These are phyloP conservation scores for Phaseolus lunatus DNA, from an alignment of 306 rosid genomes.

Conservation along the genomic window DNA sequence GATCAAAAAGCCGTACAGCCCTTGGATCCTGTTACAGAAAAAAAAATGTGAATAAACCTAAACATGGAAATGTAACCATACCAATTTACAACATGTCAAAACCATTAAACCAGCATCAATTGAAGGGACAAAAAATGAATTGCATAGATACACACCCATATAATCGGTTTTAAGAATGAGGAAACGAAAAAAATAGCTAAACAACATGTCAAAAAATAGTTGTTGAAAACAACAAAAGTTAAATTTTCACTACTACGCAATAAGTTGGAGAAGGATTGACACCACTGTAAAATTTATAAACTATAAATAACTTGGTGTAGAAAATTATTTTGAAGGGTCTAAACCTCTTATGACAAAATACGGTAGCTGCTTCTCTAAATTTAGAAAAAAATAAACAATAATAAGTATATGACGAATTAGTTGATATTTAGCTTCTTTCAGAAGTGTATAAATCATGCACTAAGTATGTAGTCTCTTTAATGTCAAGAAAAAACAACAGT, in stretches of 20 bases:
- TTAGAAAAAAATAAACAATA: background rate
- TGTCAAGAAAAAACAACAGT: background rate
- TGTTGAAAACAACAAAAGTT: background rate
- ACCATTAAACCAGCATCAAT: background rate
- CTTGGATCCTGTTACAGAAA: conserved; percentile 79
- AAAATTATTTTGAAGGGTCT: background rate
- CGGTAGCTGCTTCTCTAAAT: conserved; percentile 2
- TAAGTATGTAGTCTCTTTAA: background rate
- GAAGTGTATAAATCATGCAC: background rate
- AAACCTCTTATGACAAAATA: background rate
- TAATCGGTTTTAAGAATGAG: background rate
- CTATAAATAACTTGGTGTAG: background rate
- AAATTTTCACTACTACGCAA: background rate
- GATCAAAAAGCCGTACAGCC: conserved; percentile 90
- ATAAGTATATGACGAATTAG: background rate
- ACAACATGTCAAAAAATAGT: background rate
- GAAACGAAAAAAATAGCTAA: background rate
- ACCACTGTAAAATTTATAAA: background rate
- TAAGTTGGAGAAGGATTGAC: conserved; percentile 2
- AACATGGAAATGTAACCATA: conserved; percentile 29
- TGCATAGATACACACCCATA: background rate
- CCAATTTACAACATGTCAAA: conserved; percentile 6
- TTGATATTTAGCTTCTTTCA: background rate
- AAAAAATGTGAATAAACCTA: conserved; percentile 35
- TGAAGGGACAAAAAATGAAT: conserved; percentile 15